Evolutionary conservation across 1,284 basidiomycete genomes (phyloP), one percentile per base, ranked within the genome.

Genomic region (Rhizopogon parksii): DNA sequence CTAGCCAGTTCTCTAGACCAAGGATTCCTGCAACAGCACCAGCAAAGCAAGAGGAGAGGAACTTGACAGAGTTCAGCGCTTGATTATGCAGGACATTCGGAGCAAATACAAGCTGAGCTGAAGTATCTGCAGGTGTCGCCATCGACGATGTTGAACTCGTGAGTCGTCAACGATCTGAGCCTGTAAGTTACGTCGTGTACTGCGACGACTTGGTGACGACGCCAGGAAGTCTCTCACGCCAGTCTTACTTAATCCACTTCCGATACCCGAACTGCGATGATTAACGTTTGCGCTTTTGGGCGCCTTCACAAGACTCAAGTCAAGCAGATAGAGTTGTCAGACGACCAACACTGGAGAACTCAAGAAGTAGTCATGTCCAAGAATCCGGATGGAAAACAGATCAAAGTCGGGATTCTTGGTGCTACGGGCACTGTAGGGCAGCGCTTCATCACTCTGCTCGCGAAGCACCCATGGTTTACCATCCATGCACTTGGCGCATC

Each of bases 341-440:
- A 21, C 17, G 32, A 43, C 42, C 30, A 9, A 32, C 30, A 43
- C 12, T 32, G 30, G 42, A 43, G 30, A 32, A 32, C 17, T 43
- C 4, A 21, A 34, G 7, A 43, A 43, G 30, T 9, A 50, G 64
- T 66, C 60, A 63, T 51, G 36, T 55, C 37, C 51, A 59, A 27
- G 42, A 46, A 46, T 25, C 17, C 55, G 27, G 63, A 67, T 12
- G 51, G 53, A 1, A 59, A 52, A 2, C 4, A 62, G 17, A 68
- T 93, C 72, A 88, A 89, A 59, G 94, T 99, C 57, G 95, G 92
- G 57, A 77, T 99, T 53, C 80, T 99, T 15, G 95, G 95, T 45
- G 96, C 96, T 4, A 99, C 96, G 0, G 96, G 95, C 45, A 95
- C 91, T 46, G 94, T 97, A 51, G 94, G 94, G 19, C 94, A 97